Evolutionary conservation across 192 early-diverging fungal genomes (phyloP).

Genomic region (Coemansia sp.): DNA sequence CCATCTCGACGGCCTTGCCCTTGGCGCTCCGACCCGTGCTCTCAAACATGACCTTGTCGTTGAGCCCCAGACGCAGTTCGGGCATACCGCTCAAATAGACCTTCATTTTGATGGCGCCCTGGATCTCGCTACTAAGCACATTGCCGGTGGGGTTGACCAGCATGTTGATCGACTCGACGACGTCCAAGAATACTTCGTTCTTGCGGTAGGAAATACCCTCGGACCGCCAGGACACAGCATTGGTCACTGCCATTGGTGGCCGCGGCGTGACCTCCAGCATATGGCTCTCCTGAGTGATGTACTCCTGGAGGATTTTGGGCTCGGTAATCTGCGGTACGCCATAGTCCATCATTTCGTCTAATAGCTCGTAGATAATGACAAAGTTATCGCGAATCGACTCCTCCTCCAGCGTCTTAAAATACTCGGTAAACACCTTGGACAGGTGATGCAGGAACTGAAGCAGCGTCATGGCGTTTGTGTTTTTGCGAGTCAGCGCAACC

Average conservation of each 20-base stretch:
- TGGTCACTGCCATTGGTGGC: slow-evolving; percentile 82
- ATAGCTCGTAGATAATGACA: slow-evolving; percentile 85
- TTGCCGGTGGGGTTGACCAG: slow-evolving; percentile 64
- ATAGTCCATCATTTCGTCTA: slow-evolving; percentile 94
- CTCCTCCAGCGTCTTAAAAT: slow-evolving; percentile 88
- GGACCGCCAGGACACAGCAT: slow-evolving; percentile 68
- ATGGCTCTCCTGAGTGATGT: slow-evolving; percentile 97
- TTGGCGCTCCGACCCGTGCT: slow-evolving; percentile 69
- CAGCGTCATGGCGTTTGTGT: slow-evolving; percentile 95
- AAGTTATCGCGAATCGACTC: slow-evolving; percentile 90
- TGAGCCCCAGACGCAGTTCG: slow-evolving; percentile 78
- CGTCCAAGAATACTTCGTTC: slow-evolving; percentile 76
- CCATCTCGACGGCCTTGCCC: slow-evolving; percentile 86
- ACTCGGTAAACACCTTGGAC: slow-evolving; percentile 87
- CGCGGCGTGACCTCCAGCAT: slow-evolving; percentile 88
- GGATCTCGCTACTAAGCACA: slow-evolving; percentile 69
- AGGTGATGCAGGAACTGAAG: slow-evolving; percentile 95
- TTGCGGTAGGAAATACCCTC: slow-evolving; percentile 72
- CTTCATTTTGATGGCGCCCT: slow-evolving; percentile 83
- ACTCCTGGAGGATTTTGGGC: slow-evolving; percentile 85
- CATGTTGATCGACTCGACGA: slow-evolving; percentile 72
- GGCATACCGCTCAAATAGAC: slow-evolving; percentile 85
- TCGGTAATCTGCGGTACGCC: slow-evolving; percentile 88
- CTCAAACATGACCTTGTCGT: slow-evolving; percentile 94
- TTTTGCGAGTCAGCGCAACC: slow-evolving; percentile 93